These are phyloP conservation scores for Cryptosporidium andersoni DNA, from an alignment of 169 alveolate species.

Conservation along the genomic window DNA sequence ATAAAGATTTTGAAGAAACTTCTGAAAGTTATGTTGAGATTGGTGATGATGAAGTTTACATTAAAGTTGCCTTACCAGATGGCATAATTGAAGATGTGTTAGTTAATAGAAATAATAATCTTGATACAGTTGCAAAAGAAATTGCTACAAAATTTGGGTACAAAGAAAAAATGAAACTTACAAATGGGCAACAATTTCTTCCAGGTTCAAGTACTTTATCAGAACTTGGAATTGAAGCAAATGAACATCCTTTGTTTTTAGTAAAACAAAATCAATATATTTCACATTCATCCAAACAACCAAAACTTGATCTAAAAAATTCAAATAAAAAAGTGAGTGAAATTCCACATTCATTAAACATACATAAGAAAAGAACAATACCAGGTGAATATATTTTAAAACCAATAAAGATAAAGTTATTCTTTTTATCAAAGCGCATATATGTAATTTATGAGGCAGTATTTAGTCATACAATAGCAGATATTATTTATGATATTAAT, in stretches of 20 bases:
- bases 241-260: slow-evolving; percentile 15
- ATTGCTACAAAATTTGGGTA: slow-evolving; percentile 21
- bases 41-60: slow-evolving; percentile 50
- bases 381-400: slow-evolving; percentile 67
- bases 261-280: neutral
- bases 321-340: neutral
- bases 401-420: slow-evolving; percentile 46
- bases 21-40: slow-evolving; percentile 15
- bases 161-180: neutral
- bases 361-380: slow-evolving; percentile 3
- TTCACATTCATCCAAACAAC: neutral
- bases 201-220: slow-evolving; percentile 15
- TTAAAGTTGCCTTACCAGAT: slow-evolving; percentile 56
- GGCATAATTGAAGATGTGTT: slow-evolving; percentile 35
- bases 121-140: slow-evolving; percentile 1
- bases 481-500: slow-evolving; percentile 55
- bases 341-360: neutral
- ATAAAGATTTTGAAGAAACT: neutral
- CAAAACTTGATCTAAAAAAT: neutral
- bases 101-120: slow-evolving; percentile 11
- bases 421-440: slow-evolving; percentile 48
- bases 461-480: slow-evolving; percentile 53
- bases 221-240: slow-evolving; percentile 37
- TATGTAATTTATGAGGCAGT: slow-evolving; percentile 54
- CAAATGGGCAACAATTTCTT: slow-evolving; percentile 26